Conservation (phyloP, 768 basidiomycete genomes). For the Lyophyllum shimeji region DNA sequence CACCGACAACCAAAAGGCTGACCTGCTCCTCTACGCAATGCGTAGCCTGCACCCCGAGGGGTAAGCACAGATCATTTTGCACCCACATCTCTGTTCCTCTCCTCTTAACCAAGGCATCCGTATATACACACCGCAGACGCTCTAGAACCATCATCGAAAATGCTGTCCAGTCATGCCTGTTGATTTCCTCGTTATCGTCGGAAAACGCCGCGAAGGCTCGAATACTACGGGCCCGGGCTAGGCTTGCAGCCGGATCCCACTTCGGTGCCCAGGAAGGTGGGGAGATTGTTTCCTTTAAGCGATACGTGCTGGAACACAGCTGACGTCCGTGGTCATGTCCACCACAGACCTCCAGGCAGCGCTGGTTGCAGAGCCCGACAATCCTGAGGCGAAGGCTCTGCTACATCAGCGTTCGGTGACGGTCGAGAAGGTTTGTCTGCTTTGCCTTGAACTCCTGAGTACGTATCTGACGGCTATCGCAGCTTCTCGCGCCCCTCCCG, state of each 20-base stretch:
- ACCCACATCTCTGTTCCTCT: neutral
- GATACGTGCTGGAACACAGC: neutral
- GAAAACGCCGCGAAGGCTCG: slow-evolving; percentile 58
- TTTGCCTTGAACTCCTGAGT: neutral
- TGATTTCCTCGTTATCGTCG: slow-evolving; percentile 50
- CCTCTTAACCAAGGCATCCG: neutral
- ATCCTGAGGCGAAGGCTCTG: slow-evolving; percentile 64
- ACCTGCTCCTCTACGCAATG: slow-evolving; percentile 77
- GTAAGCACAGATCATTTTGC: slow-evolving; percentile 33
- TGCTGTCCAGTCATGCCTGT: slow-evolving; percentile 69
- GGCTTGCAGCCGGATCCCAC: slow-evolving; percentile 58
- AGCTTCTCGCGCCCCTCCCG: slow-evolving; percentile 43
- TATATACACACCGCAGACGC: slow-evolving; percentile 30
- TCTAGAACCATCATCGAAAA: slow-evolving; percentile 70
- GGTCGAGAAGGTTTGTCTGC: slow-evolving; percentile 52
- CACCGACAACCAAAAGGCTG: slow-evolving; percentile 65
- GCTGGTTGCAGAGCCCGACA: slow-evolving; percentile 61
- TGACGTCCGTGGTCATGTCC: slow-evolving; percentile 1
- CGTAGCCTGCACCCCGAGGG: slow-evolving; percentile 73
- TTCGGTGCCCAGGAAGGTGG: slow-evolving; percentile 68
- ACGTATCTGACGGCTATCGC: neutral
- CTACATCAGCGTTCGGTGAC: slow-evolving; percentile 54
- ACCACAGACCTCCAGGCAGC: slow-evolving; percentile 64
- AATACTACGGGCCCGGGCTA: slow-evolving; percentile 64
- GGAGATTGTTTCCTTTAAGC: slow-evolving; percentile 11